These are phyloP conservation scores for Beauveria bassiana DNA, from an alignment of 2,329 filamentous ascomycete genomes.

Conservation along the genomic window DNA sequence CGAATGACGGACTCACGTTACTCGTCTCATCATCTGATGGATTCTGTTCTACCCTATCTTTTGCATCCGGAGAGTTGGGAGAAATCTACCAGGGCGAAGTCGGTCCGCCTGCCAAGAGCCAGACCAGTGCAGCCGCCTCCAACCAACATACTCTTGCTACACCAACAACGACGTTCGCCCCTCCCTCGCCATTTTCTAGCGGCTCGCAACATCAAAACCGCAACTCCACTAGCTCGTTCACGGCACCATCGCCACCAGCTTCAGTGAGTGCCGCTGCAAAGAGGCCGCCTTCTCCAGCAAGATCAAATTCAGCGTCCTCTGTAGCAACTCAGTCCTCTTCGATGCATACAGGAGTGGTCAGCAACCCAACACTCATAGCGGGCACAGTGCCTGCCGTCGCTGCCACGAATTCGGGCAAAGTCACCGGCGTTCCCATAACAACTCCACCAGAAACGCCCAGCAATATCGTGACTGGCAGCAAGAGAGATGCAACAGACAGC, in stretches of 20 bases:
- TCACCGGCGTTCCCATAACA: constrained; percentile 62
- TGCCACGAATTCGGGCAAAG: constrained; percentile 60
- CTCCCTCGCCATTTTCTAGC: constrained; percentile 49
- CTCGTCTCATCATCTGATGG: constrained; percentile 97
- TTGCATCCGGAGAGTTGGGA: constrained; percentile 75
- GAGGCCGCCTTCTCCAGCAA: constrained; percentile 68
- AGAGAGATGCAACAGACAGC: constrained; percentile 49
- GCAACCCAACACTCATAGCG: constrained; percentile 71
- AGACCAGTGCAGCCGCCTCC: constrained; percentile 38
- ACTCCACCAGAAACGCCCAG: constrained; percentile 86
- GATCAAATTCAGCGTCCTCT: constrained; percentile 81
- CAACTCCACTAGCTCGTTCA: constrained; percentile 49
- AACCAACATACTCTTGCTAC: constrained; percentile 63
- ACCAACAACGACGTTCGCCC: constrained; percentile 55
- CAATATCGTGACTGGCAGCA: constrained; percentile 34
- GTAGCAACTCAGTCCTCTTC: constrained; percentile 57
- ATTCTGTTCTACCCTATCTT: constrained; percentile 89
- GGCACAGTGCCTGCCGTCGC: constrained; percentile 71
- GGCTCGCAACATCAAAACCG: constrained; percentile 47
- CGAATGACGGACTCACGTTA: constrained; percentile 48
- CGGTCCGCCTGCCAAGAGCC: constrained; percentile 33
- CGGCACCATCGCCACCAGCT: constrained; percentile 47
- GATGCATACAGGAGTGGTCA: constrained; percentile 49
- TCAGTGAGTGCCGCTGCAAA: constrained; percentile 51
- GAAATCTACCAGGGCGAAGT: constrained; percentile 67